Percentiles rank a stretch among this genome's conserved stretches.
Evolutionary conservation across 768 basidiomycete species (phyloP).

Genomic region (Calocybe gangraenosa): DNA sequence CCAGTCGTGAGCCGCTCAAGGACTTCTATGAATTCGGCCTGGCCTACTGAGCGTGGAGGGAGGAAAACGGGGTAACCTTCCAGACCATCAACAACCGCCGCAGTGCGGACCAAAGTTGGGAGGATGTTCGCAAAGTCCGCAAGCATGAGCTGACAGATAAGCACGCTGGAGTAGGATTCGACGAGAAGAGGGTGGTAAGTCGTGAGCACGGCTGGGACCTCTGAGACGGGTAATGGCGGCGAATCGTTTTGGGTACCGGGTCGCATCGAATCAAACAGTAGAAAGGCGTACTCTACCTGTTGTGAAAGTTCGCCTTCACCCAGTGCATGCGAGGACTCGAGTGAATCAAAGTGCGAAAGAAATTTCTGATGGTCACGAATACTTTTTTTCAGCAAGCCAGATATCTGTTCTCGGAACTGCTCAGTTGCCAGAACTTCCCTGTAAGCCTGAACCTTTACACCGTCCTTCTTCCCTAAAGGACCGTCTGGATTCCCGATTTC

Average conservation of each 20-base stretch:
- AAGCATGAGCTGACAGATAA: slow-evolving; percentile 73
- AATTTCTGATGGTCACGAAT: slow-evolving; percentile 86
- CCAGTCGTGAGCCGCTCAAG: slow-evolving; percentile 76
- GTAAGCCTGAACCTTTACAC: slow-evolving; percentile 64
- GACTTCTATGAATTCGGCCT: slow-evolving; percentile 85
- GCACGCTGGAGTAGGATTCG: slow-evolving; percentile 79
- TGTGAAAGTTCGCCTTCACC: slow-evolving; percentile 42
- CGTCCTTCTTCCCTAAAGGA: slow-evolving; percentile 57
- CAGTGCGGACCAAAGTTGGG: slow-evolving; percentile 61
- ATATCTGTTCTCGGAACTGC: slow-evolving; percentile 57
- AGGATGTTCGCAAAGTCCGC: slow-evolving; percentile 66
- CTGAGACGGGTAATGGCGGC: slow-evolving; percentile 30
- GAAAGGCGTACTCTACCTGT: slow-evolving; percentile 63
- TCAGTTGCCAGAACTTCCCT: slow-evolving; percentile 50
- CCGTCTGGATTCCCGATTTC: slow-evolving; percentile 82
- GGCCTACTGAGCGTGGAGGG: slow-evolving; percentile 83
- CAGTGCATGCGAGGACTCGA: slow-evolving; percentile 40
- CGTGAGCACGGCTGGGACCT: slow-evolving; percentile 65
- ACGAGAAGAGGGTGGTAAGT: slow-evolving; percentile 90
- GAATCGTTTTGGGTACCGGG: slow-evolving; percentile 47
- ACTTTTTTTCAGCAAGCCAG: slow-evolving; percentile 60
- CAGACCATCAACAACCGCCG: slow-evolving; percentile 70
- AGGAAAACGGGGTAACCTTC: slow-evolving; percentile 89
- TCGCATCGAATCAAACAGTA: slow-evolving; percentile 63
- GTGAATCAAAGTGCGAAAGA: slow-evolving; percentile 74